Percentiles rank a stretch among this genome's conserved stretches.
phyloP scores from a whole-genome alignment of 345 rosid genomes.

The Murraya koenigii region DNA sequence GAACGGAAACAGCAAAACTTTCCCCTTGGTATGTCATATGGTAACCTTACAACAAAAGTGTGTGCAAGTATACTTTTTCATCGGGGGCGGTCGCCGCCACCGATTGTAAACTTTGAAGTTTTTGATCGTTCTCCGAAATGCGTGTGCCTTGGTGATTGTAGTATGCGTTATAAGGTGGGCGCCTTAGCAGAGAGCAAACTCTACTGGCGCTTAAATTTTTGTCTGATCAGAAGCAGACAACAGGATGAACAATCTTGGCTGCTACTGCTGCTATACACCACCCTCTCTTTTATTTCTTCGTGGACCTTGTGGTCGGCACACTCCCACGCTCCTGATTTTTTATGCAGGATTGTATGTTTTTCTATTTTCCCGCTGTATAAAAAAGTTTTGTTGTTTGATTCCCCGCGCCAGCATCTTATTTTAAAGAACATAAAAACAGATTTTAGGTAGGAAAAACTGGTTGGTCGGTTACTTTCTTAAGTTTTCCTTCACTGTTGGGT shows the following conservation, averaged over 20 bases:
- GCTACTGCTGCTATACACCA: background rate
- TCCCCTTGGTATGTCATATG: no score
- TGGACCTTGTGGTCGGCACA: background rate
- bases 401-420: background rate
- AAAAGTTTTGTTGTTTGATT: no score
- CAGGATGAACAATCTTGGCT: background rate
- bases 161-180: background rate
- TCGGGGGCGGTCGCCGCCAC: fast-evolving
- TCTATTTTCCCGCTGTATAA: background rate
- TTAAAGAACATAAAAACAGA: background rate
- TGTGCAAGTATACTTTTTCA: no score
- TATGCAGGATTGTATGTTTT: no score
- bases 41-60: no score
- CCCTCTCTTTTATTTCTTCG: background rate
- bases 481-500: background rate
- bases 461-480: background rate
- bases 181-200: no score
- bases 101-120: no score
- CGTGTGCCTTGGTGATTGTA: background rate
- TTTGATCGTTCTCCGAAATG: background rate
- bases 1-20: background rate
- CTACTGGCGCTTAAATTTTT: background rate
- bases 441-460: background rate
- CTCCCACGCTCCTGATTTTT: background rate
- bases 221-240: background rate